Evolutionary conservation across 345 rosid genomes (phyloP), one percentile per base, ranked within the genome.

Genomic region (Aquilaria yunnanensis): DNA sequence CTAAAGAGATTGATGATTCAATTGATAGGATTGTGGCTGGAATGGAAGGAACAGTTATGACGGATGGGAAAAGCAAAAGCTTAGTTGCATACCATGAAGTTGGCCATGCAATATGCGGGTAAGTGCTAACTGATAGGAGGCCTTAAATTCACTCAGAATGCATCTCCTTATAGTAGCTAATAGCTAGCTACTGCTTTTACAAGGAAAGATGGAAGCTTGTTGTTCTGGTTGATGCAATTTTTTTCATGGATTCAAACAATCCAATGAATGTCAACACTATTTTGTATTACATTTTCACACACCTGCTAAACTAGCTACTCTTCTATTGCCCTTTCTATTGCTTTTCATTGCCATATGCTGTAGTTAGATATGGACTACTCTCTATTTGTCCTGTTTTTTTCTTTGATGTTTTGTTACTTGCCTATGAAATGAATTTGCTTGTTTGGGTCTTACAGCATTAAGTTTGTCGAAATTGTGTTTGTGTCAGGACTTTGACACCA

Each of bases 31-130:
- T 92, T 66, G 98, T 92, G 64, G 98, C 98, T 54, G 98, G 98
- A 51, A 92, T 92, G 98, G 98, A 92, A 74, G 98, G 98, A 72
- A 92, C 98, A 0, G 96, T 92, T n/a, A 92, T 92, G 98, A 92
- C 96, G 0, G 98, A 92, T 65, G 89, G 98, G 46, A 92, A 92
- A 83, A 87, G 98, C 67, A 92, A 92, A 70, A 92, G 98, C 80
- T 78, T 92, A 68, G 96, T 92, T 66, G 96, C 98, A 23, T 89
- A 92, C 82, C 98, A 92, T 65, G 98, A 92, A 82, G 98, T 92
- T 55, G 96, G 98, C 56, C 98, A 92, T 58, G 96, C 98, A 30
- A 76, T 92, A 59, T 92, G 98, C 56, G 96, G 98, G 98, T 89
- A 56, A 75, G 91, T 68, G 64, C 43, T 37, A 37, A 37, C 43